These are phyloP conservation scores for Plantago coronopus DNA, from an alignment of 305 asterid species.

Conservation along the genomic window DNA sequence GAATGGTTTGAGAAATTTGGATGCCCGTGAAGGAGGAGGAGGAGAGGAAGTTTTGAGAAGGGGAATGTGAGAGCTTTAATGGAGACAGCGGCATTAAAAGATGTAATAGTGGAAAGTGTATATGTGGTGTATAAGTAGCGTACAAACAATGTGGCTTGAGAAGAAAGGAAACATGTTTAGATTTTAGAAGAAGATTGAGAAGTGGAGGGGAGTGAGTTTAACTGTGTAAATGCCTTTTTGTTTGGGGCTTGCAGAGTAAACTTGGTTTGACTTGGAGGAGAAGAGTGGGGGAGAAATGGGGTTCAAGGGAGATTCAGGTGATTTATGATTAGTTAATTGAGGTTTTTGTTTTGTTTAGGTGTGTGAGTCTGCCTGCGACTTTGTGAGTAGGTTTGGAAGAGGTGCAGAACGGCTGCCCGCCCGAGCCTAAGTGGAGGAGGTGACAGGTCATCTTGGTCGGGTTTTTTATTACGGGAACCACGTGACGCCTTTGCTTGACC, in stretches of 20 bases:
- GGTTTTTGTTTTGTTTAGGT: no score
- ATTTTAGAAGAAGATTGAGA: no score
- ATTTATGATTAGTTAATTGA: no score
- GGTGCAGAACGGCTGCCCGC: neutral
- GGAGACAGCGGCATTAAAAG: slow-evolving; percentile 47
- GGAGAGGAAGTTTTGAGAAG: slow-evolving; percentile 14
- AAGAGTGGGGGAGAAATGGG: slow-evolving; percentile 33
- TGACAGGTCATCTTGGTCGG: slow-evolving; percentile 24
- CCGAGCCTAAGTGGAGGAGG: no score
- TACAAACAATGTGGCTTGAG: slow-evolving; percentile 44
- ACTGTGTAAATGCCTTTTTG: slow-evolving; percentile 22
- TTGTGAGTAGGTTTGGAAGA: no score
- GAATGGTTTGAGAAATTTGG: slow-evolving; percentile 15
- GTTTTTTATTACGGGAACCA: slow-evolving; percentile 38
- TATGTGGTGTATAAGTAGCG: neutral
- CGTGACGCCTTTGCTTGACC: slow-evolving; percentile 34
- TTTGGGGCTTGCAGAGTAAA: slow-evolving; percentile 7
- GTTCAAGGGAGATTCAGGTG: no score
- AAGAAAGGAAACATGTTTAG: slow-evolving; percentile 66
- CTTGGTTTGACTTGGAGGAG: slow-evolving; percentile 41
- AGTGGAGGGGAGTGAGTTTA: no score
- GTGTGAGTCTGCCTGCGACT: no score
- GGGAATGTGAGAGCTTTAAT: slow-evolving; percentile 48
- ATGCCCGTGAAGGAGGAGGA: slow-evolving; percentile 36
- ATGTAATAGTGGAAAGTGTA: slow-evolving; percentile 18